Conservation (phyloP, 306 rosid species). For the Lathyrus sativus region DNA sequence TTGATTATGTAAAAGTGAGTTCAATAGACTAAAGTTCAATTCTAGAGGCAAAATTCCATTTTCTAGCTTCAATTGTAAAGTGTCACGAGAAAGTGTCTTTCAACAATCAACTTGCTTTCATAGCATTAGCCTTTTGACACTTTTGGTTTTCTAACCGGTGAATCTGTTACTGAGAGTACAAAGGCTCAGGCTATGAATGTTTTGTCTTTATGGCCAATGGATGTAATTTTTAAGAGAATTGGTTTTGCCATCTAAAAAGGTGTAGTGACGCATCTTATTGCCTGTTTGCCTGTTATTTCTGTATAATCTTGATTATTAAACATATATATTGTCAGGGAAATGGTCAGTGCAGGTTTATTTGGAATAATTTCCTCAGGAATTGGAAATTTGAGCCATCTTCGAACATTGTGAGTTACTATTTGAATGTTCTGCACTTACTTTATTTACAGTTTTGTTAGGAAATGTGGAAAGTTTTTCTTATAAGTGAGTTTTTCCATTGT, state of each 20-base stretch:
- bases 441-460: not conserved
- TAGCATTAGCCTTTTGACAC: too few species aligned
- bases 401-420: conserved; percentile 66
- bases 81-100: too few species aligned
- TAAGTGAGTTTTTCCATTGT: conserved; percentile 27
- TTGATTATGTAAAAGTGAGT: not conserved
- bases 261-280: too few species aligned
- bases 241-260: too few species aligned
- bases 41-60: not conserved
- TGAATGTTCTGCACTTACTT: conserved; percentile 18
- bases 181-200: too few species aligned
- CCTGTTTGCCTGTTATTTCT: too few species aligned
- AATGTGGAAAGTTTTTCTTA: not conserved
- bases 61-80: not conserved
- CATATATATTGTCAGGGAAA: conserved; percentile 63
- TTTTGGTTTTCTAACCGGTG: too few species aligned
- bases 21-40: not conserved
- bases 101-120: too few species aligned
- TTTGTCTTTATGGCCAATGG: too few species aligned
- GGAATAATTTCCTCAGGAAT: conserved; percentile 80
- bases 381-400: conserved; percentile 80
- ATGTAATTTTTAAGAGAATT: too few species aligned
- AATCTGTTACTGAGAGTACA: too few species aligned
- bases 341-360: conserved; percentile 72
- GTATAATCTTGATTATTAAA: too few species aligned